Conservation (phyloP, 1,139 yeast species). For the Torulaspora globosa region DNA sequence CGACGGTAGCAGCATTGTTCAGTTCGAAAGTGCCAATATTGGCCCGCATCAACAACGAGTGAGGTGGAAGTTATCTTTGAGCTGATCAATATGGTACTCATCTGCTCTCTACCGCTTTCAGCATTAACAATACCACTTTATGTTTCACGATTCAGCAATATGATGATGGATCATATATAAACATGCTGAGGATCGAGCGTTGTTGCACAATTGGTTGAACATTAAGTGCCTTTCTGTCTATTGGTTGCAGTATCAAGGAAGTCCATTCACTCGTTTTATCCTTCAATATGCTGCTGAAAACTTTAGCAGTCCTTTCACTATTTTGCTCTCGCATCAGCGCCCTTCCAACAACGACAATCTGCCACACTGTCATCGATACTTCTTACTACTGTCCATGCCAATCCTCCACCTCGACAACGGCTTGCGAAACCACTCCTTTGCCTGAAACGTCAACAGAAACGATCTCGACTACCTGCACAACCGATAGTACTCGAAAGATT, state of each 20-base stretch:
- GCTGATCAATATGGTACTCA: not conserved
- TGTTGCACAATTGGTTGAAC: not conserved
- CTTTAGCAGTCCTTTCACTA: constrained; percentile 3
- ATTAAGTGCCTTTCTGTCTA: not conserved
- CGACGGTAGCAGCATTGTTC: not conserved
- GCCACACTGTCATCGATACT: constrained; percentile 7
- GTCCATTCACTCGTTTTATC: constrained; percentile 4
- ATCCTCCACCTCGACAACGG: not conserved
- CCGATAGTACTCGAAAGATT: not conserved
- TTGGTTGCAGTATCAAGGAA: not conserved
- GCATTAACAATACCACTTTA: not conserved
- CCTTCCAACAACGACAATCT: constrained; percentile 10
- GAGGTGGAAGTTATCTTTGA: not conserved
- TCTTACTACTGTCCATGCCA: constrained; percentile 17
- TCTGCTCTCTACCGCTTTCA: not conserved
- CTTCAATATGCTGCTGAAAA: constrained; percentile 8
- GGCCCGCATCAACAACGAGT: not conserved
- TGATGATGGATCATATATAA: constrained; percentile 6
- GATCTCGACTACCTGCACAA: not conserved
- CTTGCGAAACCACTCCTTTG: not conserved
- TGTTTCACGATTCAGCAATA: not conserved
- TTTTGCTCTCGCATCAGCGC: constrained; percentile 4
- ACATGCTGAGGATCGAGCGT: not conserved
- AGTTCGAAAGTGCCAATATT: constrained; percentile 1
- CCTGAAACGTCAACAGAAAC: not conserved